A percentile compares a stretch with the other conserved stretches of the same genome.
Evolutionary conservation across 2,329 filamentous ascomycete species (phyloP).

Genomic region (Hansfordia pulvinata): DNA sequence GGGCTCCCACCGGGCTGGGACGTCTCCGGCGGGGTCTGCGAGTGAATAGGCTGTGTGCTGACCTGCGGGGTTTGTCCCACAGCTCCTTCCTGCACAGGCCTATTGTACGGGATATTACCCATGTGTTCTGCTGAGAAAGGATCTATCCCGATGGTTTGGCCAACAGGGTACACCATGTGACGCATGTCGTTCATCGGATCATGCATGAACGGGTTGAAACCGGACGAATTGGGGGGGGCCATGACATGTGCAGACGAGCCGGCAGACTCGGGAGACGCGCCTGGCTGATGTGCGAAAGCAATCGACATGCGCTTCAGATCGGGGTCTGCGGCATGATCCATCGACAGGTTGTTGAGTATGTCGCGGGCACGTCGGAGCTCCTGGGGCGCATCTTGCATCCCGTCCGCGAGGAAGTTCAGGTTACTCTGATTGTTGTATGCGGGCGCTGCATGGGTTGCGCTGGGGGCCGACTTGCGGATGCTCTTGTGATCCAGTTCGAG

Average conservation of each 20-base stretch:
- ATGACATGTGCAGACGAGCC: conserved; percentile 35
- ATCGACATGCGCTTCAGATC: conserved; percentile 40
- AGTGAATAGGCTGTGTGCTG: conserved; percentile 18
- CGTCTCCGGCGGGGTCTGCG: conserved; percentile 14
- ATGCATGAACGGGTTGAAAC: conserved; percentile 29
- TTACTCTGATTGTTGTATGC: conserved; percentile 24
- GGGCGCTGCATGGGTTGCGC: conserved; percentile 21
- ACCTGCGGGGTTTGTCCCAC: conserved; percentile 26
- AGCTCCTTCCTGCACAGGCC: conserved; percentile 41
- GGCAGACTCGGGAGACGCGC: conserved; percentile 39
- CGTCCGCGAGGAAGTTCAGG: conserved; percentile 27
- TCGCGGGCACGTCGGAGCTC: conserved; percentile 44
- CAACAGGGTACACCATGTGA: conserved; percentile 78
- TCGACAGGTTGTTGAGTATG: conserved; percentile 35
- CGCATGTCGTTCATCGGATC: conserved; percentile 43
- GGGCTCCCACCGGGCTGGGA: conserved; percentile 26
- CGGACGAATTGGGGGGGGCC: conserved; percentile 33
- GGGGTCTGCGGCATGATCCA: conserved; percentile 37
- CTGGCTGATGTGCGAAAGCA: conserved; percentile 32
- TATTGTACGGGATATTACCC: conserved; percentile 82
- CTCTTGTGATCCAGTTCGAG: conserved; percentile 29
- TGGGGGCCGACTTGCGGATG: conserved; percentile 22
- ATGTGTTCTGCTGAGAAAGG: conserved; percentile 91
- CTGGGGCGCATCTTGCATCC: conserved; percentile 29
- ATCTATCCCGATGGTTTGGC: conserved; percentile 82